A percentile compares a stretch with the other conserved stretches of the same genome.
phyloP scores from a whole-genome alignment of 1,284 basidiomycete genomes.

The Inonotus obliquus region DNA sequence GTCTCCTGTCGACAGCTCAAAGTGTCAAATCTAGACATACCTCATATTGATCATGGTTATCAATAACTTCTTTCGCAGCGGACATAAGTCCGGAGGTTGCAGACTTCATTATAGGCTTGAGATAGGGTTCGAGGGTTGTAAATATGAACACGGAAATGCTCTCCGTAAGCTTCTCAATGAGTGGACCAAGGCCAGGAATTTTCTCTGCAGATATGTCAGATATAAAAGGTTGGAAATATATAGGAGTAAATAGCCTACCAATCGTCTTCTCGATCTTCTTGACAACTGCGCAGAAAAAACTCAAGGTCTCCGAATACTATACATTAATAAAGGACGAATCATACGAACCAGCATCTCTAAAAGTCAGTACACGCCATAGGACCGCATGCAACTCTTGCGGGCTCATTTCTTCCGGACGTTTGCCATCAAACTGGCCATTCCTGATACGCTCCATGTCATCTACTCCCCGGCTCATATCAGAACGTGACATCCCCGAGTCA shows the following conservation, averaged over 20 bases:
- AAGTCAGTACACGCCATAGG: slow-evolving; percentile 83
- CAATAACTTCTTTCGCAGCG: slow-evolving; percentile 73
- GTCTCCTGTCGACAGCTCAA: neutral
- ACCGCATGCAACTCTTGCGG: slow-evolving; percentile 84
- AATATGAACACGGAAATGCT: slow-evolving; percentile 78
- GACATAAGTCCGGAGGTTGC: slow-evolving; percentile 57
- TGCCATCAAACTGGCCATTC: slow-evolving; percentile 50
- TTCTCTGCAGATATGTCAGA: slow-evolving; percentile 40
- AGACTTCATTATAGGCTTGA: slow-evolving; percentile 66
- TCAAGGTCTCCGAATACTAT: slow-evolving; percentile 4
- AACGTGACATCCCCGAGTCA: slow-evolving; percentile 30
- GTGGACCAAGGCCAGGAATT: slow-evolving; percentile 61
- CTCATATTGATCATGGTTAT: slow-evolving; percentile 78
- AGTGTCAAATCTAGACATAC: slow-evolving; percentile 27
- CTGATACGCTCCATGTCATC: slow-evolving; percentile 70
- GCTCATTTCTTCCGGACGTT: slow-evolving; percentile 74
- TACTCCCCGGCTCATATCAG: slow-evolving; percentile 70
- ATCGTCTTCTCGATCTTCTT: slow-evolving; percentile 88
- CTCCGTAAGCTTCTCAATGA: slow-evolving; percentile 83
- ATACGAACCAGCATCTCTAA: slow-evolving; percentile 66
- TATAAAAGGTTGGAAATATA: neutral
- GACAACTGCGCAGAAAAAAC: slow-evolving; percentile 42
- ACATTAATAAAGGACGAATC: slow-evolving; percentile 17
- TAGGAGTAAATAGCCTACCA: slow-evolving; percentile 40
- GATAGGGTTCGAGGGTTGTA: slow-evolving; percentile 77